Evolutionary conservation across 1,139 yeast genomes (phyloP), one percentile per base, ranked within the genome.

Genomic region (Magnusiomyces fungicola): DNA sequence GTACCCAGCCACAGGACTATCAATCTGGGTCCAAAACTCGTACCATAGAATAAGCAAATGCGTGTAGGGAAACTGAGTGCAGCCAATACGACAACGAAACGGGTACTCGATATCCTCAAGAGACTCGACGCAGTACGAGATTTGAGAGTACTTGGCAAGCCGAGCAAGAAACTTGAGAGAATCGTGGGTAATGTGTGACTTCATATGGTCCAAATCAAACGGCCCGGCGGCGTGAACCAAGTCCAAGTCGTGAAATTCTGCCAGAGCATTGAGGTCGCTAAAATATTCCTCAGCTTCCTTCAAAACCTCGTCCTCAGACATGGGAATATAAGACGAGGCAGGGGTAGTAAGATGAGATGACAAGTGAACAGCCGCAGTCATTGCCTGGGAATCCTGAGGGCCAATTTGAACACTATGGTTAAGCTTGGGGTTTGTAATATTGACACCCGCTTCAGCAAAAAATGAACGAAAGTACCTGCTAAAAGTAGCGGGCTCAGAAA

Each of bases 1-100:
- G 54, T 63, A 71, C 10, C 57, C 56, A 3, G 53, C 49, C 6
- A 49, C 50, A 14, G 50, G 48, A 24, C 51, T 45, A 27, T 45
- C 39, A 2, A 16, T 16, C 38, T 18, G 21, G 9, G 38, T 19
- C 38, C 38, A 34, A 23, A 43, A 34, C 21, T 52, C 53, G n/a
- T 43, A 37, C 55, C 53, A 54, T 36, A 42, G 45, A 16, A 43
- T 16, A 10, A 54, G 34, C 22, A 54, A 46, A 44, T 52, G 48
- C 2, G 53, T 45, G 3, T 52, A 30, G 12, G 54, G 54, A 27
- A 54, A 54, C 36, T 47, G 51, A 2, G 53, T 47, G 27, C 56
- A 54, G 40, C 55, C 55, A 25, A 52, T 44, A 4, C 52, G 45
- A 30, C 56, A 54, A 9, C 37, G 29, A 46, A 54, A 54, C 19